phyloP scores from a whole-genome alignment of 805 yeast genomes.

The Candida saitoana region DNA sequence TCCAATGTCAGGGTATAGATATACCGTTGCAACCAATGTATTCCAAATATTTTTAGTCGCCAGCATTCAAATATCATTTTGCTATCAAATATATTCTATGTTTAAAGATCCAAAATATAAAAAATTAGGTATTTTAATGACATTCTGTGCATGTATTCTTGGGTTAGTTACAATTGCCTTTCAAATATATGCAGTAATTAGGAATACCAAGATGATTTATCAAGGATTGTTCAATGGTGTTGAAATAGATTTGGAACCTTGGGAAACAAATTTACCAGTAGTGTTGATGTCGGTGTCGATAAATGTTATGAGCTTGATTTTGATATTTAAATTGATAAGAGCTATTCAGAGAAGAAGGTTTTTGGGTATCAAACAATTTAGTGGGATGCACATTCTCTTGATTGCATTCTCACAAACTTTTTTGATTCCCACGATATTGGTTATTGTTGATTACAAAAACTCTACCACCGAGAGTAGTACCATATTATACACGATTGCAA shows the following conservation, averaged over 20 bases:
- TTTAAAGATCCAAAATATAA: constrained; percentile 57
- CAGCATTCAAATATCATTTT: constrained; percentile 60
- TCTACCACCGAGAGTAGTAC: constrained; percentile 13
- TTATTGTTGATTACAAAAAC: constrained; percentile 38
- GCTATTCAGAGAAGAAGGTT: constrained; percentile 72
- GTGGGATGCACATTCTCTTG: constrained; percentile 71
- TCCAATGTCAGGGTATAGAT: constrained; percentile 34
- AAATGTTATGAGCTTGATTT: constrained; percentile 54
- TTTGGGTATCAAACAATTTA: constrained; percentile 79
- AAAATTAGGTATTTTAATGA: constrained; percentile 35
- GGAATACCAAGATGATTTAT: constrained; percentile 35
- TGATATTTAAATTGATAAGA: constrained; percentile 58
- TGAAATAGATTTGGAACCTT: constrained; percentile 11
- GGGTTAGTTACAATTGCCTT: constrained; percentile 56
- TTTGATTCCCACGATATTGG: constrained; percentile 69
- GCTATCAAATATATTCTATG: constrained; percentile 68
- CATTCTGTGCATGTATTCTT: constrained; percentile 36
- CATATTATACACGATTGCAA: constrained; percentile 48
- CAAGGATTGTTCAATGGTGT: constrained; percentile 7
- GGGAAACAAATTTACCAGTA: constrained; percentile 45
- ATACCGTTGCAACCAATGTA: constrained; percentile 59
- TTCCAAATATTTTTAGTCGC: constrained; percentile 57
- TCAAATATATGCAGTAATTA: constrained; percentile 51
- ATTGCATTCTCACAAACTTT: constrained; percentile 82
- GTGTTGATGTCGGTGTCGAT: constrained; percentile 70